These are phyloP conservation scores for Lumnitzera racemosa DNA, from an alignment of 345 rosid genomes.

Conservation along the genomic window DNA sequence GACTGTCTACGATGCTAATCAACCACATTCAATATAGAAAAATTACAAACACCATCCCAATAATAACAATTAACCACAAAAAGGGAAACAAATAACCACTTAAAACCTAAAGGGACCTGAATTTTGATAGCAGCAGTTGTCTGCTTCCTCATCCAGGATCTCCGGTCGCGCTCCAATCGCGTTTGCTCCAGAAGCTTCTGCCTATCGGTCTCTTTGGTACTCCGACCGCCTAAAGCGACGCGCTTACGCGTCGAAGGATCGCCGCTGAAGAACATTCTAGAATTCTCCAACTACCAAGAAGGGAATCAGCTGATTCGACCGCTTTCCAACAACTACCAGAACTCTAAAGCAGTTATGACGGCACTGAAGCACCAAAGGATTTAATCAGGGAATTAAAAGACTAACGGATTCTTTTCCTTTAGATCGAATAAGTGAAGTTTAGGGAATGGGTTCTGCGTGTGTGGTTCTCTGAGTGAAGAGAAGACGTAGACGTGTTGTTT, in stretches of 20 bases:
- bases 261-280: conserved; percentile 82
- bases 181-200: conserved; percentile 96
- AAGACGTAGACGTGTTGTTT: no score
- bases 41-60: background rate
- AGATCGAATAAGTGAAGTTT: no score
- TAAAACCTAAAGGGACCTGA: conserved; percentile 42
- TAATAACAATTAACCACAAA: background rate
- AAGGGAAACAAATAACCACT: background rate
- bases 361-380: no score
- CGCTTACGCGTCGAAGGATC: conserved; percentile 91
- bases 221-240: conserved; percentile 97
- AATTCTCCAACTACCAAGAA: background rate
- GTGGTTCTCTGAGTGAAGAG: no score
- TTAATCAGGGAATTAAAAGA: no score
- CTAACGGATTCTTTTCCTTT: no score
- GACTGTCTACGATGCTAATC: no score
- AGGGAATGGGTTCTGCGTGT: no score
- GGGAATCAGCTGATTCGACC: background rate
- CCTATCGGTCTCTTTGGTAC: conserved; percentile 91
- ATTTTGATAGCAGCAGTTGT: conserved; percentile 70
- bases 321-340: background rate
- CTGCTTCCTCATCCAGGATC: conserved; percentile 65
- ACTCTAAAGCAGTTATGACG: background rate
- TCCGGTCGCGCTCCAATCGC: conserved; percentile 80
- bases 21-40: no score